Percentiles rank a stretch among this genome's conserved stretches.
Evolutionary conservation across 148 eudicot species (phyloP).

Genomic region (Rhododendron kiyosumense): DNA sequence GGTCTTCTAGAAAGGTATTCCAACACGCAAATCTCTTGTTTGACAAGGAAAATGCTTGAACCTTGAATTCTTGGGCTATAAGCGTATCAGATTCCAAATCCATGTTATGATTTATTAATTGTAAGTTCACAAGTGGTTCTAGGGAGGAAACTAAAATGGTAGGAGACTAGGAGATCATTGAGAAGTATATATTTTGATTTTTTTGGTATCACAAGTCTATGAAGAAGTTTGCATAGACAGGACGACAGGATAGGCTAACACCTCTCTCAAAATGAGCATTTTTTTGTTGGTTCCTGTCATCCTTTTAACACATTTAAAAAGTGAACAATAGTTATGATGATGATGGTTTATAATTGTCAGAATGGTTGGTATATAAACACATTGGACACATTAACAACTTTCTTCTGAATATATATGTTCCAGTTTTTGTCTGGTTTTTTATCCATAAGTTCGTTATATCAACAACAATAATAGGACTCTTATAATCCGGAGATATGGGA

Average conservation of each 20-base stretch:
- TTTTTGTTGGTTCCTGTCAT: background rate
- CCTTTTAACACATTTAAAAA: background rate
- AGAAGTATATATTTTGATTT: background rate
- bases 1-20: constrained; percentile 54
- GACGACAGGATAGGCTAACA: background rate
- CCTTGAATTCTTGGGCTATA: background rate
- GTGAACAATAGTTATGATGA: background rate
- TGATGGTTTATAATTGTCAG: background rate
- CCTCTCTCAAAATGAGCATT: background rate
- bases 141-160: background rate
- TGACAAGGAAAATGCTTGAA: background rate
- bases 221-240: background rate
- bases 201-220: background rate
- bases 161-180: background rate
- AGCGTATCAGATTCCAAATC: background rate
- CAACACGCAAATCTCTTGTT: background rate
- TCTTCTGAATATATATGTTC: too few relatives aligned
- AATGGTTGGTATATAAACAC: background rate
- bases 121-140: background rate
- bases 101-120: background rate
- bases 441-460: background rate
- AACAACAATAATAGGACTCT: background rate
- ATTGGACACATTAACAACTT: background rate
- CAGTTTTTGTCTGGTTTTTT: background rate
- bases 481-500: background rate